These are phyloP conservation scores for Sporothrix globosa DNA, from an alignment of 2,329 filamentous ascomycete genomes.

Conservation along the genomic window DNA sequence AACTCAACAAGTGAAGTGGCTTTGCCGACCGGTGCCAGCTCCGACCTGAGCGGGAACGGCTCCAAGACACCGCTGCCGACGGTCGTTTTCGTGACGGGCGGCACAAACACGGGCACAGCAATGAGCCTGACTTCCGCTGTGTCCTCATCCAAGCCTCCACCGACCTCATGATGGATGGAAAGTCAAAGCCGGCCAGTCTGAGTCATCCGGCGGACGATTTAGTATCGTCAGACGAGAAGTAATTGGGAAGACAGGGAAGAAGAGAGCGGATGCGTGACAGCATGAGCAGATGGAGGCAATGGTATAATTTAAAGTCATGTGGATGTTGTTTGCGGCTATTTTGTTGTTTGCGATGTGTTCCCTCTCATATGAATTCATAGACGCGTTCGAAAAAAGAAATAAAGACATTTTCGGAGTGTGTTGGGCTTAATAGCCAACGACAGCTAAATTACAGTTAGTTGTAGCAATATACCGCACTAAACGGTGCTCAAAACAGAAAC, in stretches of 20 bases:
- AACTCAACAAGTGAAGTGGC: background rate
- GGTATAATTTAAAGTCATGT: background rate
- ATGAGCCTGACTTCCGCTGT: background rate
- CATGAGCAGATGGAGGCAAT: background rate
- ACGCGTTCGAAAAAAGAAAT: background rate
- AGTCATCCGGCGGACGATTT: slow-evolving; percentile 18
- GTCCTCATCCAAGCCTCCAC: background rate
- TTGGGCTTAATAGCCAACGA: background rate
- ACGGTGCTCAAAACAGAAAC: too few relatives aligned
- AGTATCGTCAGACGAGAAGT: background rate
- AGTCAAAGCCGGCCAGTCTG: slow-evolving; percentile 10
- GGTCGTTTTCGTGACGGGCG: slow-evolving; percentile 36
- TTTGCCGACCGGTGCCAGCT: slow-evolving; percentile 16
- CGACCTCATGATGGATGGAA: background rate
- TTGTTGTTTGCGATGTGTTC: background rate
- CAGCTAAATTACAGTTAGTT: background rate
- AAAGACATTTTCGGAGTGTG: too few relatives aligned
- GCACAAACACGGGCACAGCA: slow-evolving; percentile 63
- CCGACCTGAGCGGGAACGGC: background rate
- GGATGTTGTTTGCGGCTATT: background rate
- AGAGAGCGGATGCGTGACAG: background rate
- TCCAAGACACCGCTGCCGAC: slow-evolving; percentile 2
- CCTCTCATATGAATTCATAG: background rate
- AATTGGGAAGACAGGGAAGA: background rate
- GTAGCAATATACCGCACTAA: background rate